A percentile compares a stretch with the other conserved stretches of the same genome.
These are phyloP conservation scores for Erucastrum elatum DNA, from an alignment of 345 rosid species.

Conservation along the genomic window DNA sequence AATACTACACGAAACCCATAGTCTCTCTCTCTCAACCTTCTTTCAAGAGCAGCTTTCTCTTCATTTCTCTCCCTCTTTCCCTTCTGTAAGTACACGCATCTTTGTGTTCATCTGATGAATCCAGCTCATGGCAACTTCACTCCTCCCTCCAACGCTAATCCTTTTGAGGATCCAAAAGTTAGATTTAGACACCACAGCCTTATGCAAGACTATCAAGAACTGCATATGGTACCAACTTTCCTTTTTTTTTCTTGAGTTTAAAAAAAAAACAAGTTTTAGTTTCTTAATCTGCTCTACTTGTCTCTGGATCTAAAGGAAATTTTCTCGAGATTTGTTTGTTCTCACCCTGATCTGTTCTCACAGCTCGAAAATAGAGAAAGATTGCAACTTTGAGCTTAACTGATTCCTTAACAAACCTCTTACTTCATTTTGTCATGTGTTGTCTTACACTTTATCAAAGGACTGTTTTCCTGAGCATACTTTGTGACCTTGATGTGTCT, in stretches of 20 bases:
- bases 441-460: no score
- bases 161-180: slow-evolving; percentile 48
- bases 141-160: slow-evolving; percentile 6
- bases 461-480: no score
- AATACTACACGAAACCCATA: slow-evolving; percentile 37
- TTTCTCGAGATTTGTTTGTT: slow-evolving; percentile 1
- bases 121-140: slow-evolving; percentile 41
- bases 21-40: slow-evolving; percentile 6
- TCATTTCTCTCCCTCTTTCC: no score
- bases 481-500: no score
- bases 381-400: background rate
- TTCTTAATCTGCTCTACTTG: slow-evolving; percentile 10
- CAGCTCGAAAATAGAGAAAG: background rate
- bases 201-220: slow-evolving; percentile 65
- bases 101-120: slow-evolving; percentile 45
- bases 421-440: no score
- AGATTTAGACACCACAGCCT: slow-evolving; percentile 58
- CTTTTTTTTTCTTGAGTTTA: no score
- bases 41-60: no score
- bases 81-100: no score
- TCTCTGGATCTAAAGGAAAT: slow-evolving; percentile 43
- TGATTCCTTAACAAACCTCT: no score
- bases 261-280: slow-evolving; percentile 27
- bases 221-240: no score
- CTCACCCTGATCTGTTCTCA: slow-evolving; percentile 27